A percentile compares a stretch with the other conserved stretches of the same genome.
Conservation (phyloP, 352 stramenopile genomes). For the Aphanomyces astaci region DNA sequence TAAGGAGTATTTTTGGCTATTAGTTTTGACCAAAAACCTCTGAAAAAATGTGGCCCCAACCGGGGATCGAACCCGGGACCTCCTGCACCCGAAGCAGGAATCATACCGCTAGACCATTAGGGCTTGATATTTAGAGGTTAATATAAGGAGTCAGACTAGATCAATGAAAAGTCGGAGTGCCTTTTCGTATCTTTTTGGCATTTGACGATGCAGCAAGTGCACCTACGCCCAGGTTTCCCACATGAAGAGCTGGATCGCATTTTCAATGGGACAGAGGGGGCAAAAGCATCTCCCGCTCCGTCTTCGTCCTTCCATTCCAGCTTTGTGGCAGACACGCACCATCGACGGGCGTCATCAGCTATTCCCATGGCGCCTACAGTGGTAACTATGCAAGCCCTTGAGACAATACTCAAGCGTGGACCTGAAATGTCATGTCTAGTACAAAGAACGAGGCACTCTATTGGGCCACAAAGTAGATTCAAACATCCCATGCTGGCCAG, state of each 20-base stretch:
- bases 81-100: constrained; percentile 1
- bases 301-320: constrained; percentile 1
- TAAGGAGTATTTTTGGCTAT: not conserved
- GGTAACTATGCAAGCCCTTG: not conserved
- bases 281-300: not conserved
- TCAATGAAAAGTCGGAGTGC: not conserved
- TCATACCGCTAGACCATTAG: constrained; percentile 15
- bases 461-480: constrained; percentile 11
- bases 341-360: not conserved
- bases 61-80: constrained; percentile 16
- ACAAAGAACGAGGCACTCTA: not conserved
- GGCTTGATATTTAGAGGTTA: not conserved
- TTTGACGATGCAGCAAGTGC: constrained; percentile 13
- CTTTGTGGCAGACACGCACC: not conserved
- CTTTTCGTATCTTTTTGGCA: not conserved
- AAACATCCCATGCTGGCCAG: constrained; percentile 12
- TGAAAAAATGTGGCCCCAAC: not conserved
- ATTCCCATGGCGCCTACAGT: not conserved
- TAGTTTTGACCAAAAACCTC: not conserved
- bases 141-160: not conserved
- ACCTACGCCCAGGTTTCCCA: constrained; percentile 10
- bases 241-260: constrained; percentile 11
- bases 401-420: not conserved
- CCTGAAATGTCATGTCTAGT: not conserved
- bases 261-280: not conserved